These are phyloP conservation scores for Suillus paluster DNA, from an alignment of 768 basidiomycete genomes.

Conservation along the genomic window DNA sequence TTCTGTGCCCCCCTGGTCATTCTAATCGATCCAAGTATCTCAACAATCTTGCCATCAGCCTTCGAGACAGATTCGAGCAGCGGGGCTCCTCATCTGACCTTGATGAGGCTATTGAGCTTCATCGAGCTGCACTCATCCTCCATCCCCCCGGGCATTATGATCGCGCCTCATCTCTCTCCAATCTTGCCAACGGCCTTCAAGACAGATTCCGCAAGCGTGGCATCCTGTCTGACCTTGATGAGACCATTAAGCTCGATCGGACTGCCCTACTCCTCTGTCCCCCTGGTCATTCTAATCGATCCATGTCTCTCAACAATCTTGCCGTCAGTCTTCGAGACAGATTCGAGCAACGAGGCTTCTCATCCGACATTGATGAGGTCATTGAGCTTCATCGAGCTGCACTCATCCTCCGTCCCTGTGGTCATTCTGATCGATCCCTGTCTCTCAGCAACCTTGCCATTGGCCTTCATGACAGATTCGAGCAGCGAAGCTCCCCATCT, in stretches of 20 bases:
- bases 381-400: constrained; percentile 5
- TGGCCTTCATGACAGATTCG: constrained; percentile 9
- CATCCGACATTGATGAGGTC: constrained; percentile 22
- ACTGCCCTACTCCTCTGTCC: not conserved
- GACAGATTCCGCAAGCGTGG: constrained; percentile 11
- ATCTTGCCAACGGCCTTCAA: no score
- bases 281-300: not conserved
- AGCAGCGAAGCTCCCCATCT: constrained; percentile 1
- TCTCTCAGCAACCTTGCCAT: constrained; percentile 18
- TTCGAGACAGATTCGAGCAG: no score
- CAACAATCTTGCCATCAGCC: no score
- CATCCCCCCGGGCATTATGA: no score
- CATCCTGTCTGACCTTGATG: constrained; percentile 15
- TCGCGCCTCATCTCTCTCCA: no score
- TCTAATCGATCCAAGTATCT: no score
- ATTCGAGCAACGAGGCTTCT: not conserved
- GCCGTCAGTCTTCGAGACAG: not conserved
- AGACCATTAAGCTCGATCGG: constrained; percentile 5
- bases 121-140: no score
- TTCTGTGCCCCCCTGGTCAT: no score
- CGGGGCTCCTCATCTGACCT: no score
- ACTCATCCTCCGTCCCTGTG: not conserved
- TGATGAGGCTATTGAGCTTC: no score
- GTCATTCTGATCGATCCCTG: not conserved
- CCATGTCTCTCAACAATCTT: not conserved